A percentile compares a stretch with the other conserved stretches of the same genome.
Conservation (phyloP, 306 rosid species). For the Pyrus communis region DNA sequence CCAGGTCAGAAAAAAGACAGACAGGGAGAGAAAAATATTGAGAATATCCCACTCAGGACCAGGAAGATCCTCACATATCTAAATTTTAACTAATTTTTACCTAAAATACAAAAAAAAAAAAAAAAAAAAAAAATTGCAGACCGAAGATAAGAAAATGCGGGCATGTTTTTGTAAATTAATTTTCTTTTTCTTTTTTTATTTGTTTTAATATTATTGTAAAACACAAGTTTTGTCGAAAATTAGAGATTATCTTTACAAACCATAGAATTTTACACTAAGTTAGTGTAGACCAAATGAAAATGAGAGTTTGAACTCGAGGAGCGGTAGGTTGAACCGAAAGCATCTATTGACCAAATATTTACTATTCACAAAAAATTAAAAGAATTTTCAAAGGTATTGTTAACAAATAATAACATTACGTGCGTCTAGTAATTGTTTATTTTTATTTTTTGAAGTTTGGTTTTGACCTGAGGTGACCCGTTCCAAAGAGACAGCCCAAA, state of each 20-base stretch:
- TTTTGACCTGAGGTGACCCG: neutral
- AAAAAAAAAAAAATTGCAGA: neutral
- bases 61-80: neutral
- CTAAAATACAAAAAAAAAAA: neutral
- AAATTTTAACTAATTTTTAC: neutral
- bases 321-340: too few relatives aligned
- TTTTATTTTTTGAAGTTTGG: neutral
- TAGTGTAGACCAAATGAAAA: too few relatives aligned
- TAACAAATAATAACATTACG: too few relatives aligned
- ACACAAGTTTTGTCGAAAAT: neutral
- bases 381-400: too few relatives aligned
- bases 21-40: neutral
- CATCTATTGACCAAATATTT: too few relatives aligned
- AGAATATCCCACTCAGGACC: neutral
- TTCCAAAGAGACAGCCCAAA: slow-evolving; percentile 29
- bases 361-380: too few relatives aligned
- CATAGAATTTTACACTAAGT: too few relatives aligned
- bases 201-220: too few relatives aligned
- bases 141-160: neutral
- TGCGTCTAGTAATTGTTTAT: too few relatives aligned
- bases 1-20: neutral
- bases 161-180: neutral
- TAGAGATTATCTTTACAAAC: too few relatives aligned
- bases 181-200: neutral
- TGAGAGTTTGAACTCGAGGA: neutral